Percentiles rank a stretch among this genome's conserved stretches.
These are phyloP conservation scores for Sporisorium iseilematis-ciliati DNA, from an alignment of 1,284 basidiomycete genomes.

Conservation along the genomic window DNA sequence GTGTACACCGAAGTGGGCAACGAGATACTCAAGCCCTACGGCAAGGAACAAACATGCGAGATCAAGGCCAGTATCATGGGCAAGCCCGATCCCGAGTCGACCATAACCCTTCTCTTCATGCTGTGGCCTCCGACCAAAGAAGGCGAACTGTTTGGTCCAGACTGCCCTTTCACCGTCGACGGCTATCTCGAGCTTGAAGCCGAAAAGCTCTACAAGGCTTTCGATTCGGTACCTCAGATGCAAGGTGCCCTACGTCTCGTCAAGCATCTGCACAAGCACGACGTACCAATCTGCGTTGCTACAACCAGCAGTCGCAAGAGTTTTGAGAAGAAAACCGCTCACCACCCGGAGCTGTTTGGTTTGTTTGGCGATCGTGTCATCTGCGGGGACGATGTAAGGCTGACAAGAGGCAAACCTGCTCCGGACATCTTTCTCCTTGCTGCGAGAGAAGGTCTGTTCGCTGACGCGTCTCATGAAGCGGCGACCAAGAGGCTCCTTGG, in stretches of 20 bases:
- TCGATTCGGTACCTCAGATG: slow-evolving; percentile 65
- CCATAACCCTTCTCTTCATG: slow-evolving; percentile 55
- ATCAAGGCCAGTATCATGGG: slow-evolving; percentile 70
- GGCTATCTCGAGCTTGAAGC: slow-evolving; percentile 63
- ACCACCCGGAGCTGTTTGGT: slow-evolving; percentile 57
- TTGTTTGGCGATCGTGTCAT: slow-evolving; percentile 61
- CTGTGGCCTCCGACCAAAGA: slow-evolving; percentile 62
- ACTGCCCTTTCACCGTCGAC: slow-evolving; percentile 68
- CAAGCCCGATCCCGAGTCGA: slow-evolving; percentile 67
- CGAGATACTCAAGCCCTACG: slow-evolving; percentile 65
- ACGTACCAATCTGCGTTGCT: slow-evolving; percentile 68
- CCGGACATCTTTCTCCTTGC: slow-evolving; percentile 69
- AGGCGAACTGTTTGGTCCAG: slow-evolving; percentile 42
- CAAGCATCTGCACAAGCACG: slow-evolving; percentile 62
- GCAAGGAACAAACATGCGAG: slow-evolving; percentile 69
- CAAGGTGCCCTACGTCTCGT: slow-evolving; percentile 65
- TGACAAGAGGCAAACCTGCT: slow-evolving; percentile 66
- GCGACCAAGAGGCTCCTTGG: slow-evolving; percentile 49
- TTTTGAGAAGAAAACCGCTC: slow-evolving; percentile 64
- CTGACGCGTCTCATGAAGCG: slow-evolving; percentile 37
- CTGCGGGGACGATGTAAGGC: slow-evolving; percentile 65
- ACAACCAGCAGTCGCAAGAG: slow-evolving; percentile 67
- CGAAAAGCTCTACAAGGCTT: slow-evolving; percentile 60
- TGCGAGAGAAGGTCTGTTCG: slow-evolving; percentile 60
- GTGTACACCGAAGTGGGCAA: slow-evolving; percentile 69